Evolutionary conservation across 1,139 yeast genomes (phyloP).

Genomic region (Candida frijolesensis): DNA sequence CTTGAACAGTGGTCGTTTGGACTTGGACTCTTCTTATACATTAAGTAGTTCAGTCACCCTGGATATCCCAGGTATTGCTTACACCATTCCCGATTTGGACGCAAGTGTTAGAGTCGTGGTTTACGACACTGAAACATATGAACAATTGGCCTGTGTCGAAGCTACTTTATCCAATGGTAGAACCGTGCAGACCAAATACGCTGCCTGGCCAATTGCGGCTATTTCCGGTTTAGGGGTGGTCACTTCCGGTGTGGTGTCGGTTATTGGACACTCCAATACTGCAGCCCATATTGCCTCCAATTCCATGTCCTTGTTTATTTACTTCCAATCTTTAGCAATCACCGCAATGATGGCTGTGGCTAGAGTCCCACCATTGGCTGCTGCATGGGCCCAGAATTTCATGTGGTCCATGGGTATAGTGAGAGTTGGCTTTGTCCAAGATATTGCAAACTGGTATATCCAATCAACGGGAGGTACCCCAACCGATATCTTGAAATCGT

Average conservation of each 20-base stretch:
- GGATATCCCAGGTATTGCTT: constrained; percentile 79
- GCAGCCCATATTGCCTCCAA: constrained; percentile 98
- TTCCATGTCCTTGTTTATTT: constrained; percentile 87
- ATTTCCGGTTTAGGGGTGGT: constrained; percentile 84
- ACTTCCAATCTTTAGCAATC: constrained; percentile 92
- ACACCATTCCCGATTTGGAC: constrained; percentile 90
- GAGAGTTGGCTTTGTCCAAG: constrained; percentile 76
- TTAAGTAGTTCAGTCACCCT: constrained; percentile 46
- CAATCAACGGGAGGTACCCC: constrained; percentile 95
- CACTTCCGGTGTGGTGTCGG: constrained; percentile 84
- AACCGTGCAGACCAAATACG: constrained; percentile 92
- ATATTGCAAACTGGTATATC: constrained; percentile 89
- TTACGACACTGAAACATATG: constrained; percentile 47
- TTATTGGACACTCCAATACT: constrained; percentile 86
- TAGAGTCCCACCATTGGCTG: constrained; percentile 92
- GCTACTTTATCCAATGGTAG: constrained; percentile 86
- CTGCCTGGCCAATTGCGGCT: constrained; percentile 97
- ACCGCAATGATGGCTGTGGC: constrained; percentile 96
- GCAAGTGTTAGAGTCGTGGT: constrained; percentile 77
- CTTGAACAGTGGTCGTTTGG: constrained; percentile 82
- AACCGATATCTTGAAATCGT: constrained; percentile 64
- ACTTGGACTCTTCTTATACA: constrained; percentile 55
- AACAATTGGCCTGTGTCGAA: constrained; percentile 82
- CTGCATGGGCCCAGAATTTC: constrained; percentile 98
- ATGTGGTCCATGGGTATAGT: constrained; percentile 96